These are phyloP conservation scores for Suillus placidus DNA, from an alignment of 768 basidiomycete species.

Conservation along the genomic window DNA sequence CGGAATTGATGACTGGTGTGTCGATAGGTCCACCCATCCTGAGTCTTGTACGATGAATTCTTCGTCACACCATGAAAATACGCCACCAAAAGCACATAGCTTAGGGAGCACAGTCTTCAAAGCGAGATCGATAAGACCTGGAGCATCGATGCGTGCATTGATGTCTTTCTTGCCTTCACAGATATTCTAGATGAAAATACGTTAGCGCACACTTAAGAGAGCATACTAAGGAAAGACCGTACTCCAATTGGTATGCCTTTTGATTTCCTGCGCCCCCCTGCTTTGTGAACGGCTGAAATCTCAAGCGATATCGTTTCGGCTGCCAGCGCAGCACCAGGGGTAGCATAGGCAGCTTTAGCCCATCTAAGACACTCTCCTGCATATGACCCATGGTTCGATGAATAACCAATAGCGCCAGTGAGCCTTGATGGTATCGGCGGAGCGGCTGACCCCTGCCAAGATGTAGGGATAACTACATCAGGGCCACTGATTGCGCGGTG, in stretches of 20 bases:
- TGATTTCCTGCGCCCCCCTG: neutral
- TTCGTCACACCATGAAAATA: neutral
- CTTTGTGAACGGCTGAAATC: slow-evolving; percentile 2
- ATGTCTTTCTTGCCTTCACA: slow-evolving; percentile 10
- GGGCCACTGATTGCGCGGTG: too few species aligned
- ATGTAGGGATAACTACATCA: too few species aligned
- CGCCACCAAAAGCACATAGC: neutral
- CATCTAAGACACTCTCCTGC: neutral
- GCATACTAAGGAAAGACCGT: neutral
- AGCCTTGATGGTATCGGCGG: too few species aligned
- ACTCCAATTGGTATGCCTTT: slow-evolving; percentile 2
- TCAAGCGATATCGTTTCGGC: slow-evolving; percentile 8
- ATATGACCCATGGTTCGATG: slow-evolving; percentile 11
- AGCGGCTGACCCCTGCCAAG: too few species aligned
- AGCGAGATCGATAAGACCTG: neutral
- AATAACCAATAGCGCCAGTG: too few species aligned
- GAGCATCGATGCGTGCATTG: slow-evolving; percentile 3
- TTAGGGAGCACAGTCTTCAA: neutral
- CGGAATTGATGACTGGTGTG: neutral
- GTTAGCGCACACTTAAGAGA: neutral
- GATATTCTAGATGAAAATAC: slow-evolving; percentile 7
- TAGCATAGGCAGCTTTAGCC: neutral
- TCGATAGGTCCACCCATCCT: slow-evolving; percentile 10
- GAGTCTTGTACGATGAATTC: slow-evolving; percentile 1
- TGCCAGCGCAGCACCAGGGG: neutral